Percentiles rank a stretch among this genome's conserved stretches.
phyloP scores from a whole-genome alignment of 2,329 filamentous ascomycete species.

The Fusarium vanettenii region DNA sequence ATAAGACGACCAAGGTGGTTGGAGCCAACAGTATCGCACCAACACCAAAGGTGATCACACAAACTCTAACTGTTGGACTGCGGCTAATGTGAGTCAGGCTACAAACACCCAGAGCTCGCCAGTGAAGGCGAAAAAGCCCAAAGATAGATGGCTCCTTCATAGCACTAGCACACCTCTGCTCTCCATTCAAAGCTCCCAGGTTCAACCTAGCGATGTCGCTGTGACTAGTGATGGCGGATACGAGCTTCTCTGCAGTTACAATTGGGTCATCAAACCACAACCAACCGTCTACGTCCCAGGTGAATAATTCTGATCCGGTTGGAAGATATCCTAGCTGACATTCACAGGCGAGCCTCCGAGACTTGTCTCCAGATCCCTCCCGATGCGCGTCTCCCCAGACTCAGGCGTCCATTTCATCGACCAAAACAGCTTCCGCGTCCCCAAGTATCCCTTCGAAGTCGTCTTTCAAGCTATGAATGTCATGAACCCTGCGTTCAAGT shows the following conservation, averaged over 20 bases:
- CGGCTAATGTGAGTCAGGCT: background rate
- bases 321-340: background rate
- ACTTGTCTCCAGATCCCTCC: background rate
- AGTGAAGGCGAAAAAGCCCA: background rate
- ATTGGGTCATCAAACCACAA: background rate
- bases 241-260: slow-evolving; percentile 29
- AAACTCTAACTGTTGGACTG: background rate
- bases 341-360: slow-evolving; percentile 5
- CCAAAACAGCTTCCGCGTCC: slow-evolving; percentile 15
- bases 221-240: slow-evolving; percentile 5
- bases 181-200: background rate
- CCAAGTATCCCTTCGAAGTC: slow-evolving; percentile 42
- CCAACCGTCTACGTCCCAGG: slow-evolving; percentile 24
- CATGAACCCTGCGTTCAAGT: slow-evolving; percentile 38
- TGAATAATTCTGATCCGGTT: background rate
- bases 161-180: background rate
- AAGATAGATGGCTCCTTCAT: background rate
- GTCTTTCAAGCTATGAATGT: slow-evolving; percentile 42
- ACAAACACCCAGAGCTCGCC: background rate
- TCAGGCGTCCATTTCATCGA: slow-evolving; percentile 16
- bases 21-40: background rate
- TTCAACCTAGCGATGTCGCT: background rate
- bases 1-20: background rate
- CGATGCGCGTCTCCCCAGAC: slow-evolving; percentile 5
- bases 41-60: background rate